phyloP scores from a whole-genome alignment of 805 yeast species.

The Metschnikowia rubicola region DNA sequence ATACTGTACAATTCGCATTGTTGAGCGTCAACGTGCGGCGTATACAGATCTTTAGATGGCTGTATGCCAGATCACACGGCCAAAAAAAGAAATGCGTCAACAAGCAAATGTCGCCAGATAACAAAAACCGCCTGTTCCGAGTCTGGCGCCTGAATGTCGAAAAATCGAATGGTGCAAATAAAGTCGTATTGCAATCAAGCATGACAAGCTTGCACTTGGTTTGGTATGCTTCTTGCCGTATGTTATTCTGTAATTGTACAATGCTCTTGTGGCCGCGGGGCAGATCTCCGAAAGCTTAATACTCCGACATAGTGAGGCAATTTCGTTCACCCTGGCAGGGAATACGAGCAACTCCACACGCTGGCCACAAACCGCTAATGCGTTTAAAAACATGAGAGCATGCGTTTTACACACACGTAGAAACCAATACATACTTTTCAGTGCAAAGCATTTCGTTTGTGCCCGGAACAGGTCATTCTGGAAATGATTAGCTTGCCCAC shows the following conservation, averaged over 20 bases:
- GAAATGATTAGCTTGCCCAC: too few species aligned
- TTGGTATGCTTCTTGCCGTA: background rate
- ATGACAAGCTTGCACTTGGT: background rate
- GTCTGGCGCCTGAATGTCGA: background rate
- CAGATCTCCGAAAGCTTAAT: slow-evolving; percentile 1
- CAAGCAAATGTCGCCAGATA: slow-evolving; percentile 5
- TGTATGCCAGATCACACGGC: slow-evolving; percentile 5
- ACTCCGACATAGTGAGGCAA: background rate
- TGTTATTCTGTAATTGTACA: background rate
- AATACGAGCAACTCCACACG: background rate
- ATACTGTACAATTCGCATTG: background rate
- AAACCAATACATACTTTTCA: too few species aligned
- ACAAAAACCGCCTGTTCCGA: background rate
- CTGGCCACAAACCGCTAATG: background rate
- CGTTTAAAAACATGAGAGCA: too few species aligned
- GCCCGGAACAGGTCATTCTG: too few species aligned
- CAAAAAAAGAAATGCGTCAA: slow-evolving; percentile 3
- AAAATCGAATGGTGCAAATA: too few species aligned
- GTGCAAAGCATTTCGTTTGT: too few species aligned
- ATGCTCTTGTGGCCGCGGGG: background rate
- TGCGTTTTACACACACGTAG: too few species aligned
- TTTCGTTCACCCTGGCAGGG: slow-evolving; percentile 1
- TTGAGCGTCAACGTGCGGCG: background rate
- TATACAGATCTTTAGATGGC: background rate
- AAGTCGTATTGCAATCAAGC: too few species aligned